Conservation (phyloP, 192 early-diverging fungal genomes). For the Mortierella hygrophila region DNA sequence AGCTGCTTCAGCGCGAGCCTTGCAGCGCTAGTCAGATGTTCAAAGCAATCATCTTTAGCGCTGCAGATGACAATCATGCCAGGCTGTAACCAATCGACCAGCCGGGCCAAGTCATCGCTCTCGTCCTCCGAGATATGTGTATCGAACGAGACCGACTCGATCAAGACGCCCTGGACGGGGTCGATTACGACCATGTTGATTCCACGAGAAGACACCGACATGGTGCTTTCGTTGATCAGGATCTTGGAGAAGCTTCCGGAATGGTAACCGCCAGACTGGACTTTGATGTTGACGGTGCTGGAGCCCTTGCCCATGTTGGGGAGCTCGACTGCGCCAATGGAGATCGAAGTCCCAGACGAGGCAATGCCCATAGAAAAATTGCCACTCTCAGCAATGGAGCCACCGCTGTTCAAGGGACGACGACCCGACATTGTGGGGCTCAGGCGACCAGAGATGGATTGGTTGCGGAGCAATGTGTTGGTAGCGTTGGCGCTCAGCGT, state of each 20-base stretch:
- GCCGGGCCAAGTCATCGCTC: slow-evolving; percentile 71
- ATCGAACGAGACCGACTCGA: slow-evolving; percentile 80
- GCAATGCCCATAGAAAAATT: slow-evolving; percentile 3
- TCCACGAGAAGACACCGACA: slow-evolving; percentile 73
- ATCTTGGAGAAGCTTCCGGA: slow-evolving; percentile 81
- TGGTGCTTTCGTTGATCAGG: slow-evolving; percentile 62
- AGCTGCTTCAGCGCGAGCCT: slow-evolving; percentile 67
- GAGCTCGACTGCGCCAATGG: slow-evolving; percentile 8
- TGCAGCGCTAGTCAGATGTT: slow-evolving; percentile 71
- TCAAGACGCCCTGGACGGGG: slow-evolving; percentile 70
- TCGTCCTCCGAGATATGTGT: slow-evolving; percentile 72
- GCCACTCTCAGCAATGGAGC: not conserved
- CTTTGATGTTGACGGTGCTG: slow-evolving; percentile 63
- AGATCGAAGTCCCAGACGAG: slow-evolving; percentile 13
- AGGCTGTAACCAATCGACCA: slow-evolving; percentile 70
- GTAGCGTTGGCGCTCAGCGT: slow-evolving; percentile 55
- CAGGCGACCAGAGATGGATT: slow-evolving; percentile 49
- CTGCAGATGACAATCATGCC: slow-evolving; percentile 74
- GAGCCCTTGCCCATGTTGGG: slow-evolving; percentile 42
- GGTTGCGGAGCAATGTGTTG: slow-evolving; percentile 50
- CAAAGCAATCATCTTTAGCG: slow-evolving; percentile 75
- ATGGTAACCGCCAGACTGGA: slow-evolving; percentile 75
- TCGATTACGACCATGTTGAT: slow-evolving; percentile 80
- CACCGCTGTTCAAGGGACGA: not conserved
- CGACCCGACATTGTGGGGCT: slow-evolving; percentile 29